Percentiles rank a stretch among this genome's conserved stretches.
Conservation (phyloP, 2,329 filamentous ascomycete species). For the Colletotrichum caudatum region DNA sequence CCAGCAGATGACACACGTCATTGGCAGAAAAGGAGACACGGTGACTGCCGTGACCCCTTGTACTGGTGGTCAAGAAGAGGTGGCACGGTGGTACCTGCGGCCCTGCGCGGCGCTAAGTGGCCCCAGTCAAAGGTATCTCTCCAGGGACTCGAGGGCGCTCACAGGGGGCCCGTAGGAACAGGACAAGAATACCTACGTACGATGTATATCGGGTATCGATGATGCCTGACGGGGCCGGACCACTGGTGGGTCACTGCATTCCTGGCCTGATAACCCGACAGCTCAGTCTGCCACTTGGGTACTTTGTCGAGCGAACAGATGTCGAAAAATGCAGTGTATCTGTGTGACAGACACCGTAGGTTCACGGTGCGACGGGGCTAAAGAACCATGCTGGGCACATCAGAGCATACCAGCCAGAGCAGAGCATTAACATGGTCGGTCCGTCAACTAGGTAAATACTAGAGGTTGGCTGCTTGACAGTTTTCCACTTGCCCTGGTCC, state of each 20-base stretch:
- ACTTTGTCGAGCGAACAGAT: slow-evolving; percentile 9
- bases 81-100: slow-evolving; percentile 40
- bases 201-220: slow-evolving; percentile 38
- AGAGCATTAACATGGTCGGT: slow-evolving; percentile 2
- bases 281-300: slow-evolving; percentile 14
- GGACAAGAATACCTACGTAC: neutral
- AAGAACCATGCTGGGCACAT: neutral
- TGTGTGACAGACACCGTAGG: neutral
- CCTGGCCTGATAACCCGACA: slow-evolving; percentile 32
- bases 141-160: slow-evolving; percentile 8
- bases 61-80: slow-evolving; percentile 39
- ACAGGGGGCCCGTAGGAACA: neutral
- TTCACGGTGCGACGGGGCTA: slow-evolving; percentile 8
- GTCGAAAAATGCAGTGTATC: neutral
- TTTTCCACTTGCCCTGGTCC: neutral
- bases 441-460: neutral
- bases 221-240: slow-evolving; percentile 38
- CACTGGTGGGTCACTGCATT: slow-evolving; percentile 25
- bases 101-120: slow-evolving; percentile 40
- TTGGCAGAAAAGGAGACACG: slow-evolving; percentile 42
- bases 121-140: slow-evolving; percentile 25
- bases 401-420: neutral
- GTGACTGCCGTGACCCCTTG: slow-evolving; percentile 42
- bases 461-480: neutral
- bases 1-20: slow-evolving; percentile 42